Evolutionary conservation across 2,329 filamentous ascomycete genomes (phyloP), one percentile per base, ranked within the genome.

Genomic region (Hymenoscyphus scutula): DNA sequence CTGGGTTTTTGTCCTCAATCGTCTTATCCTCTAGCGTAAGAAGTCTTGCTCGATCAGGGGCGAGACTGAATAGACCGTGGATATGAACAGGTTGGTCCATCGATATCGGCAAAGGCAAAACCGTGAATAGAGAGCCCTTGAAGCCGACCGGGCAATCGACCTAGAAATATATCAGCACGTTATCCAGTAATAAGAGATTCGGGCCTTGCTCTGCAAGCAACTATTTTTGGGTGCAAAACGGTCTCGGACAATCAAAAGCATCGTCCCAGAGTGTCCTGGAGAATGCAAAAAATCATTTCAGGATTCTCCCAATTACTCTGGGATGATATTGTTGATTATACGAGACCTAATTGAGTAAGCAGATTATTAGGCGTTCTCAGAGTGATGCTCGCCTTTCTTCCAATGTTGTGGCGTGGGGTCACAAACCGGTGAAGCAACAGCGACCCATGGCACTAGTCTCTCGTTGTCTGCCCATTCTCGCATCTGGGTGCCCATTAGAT

Each of bases 21-120:
- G 59, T 67, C 41, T 62, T 59, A 32, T 72, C 71, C n/a, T 60
- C 65, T 8, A 63, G 59, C 11, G 62, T 66, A 59, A 73, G 68
- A 19, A 76, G 61, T 30, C 68, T 70, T 3, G 70, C 69, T 27
- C 75, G 70, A 61, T 76, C 74, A 0, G 74, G 72, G 0, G 73
- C 70, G 29, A 76, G 68, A 15, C 70, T 70, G 55, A 76, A 76
- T 23, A 74, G 61, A 4, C 73, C 74, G 59, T 76, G 74, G 10
- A 76, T 72, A 54, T 74, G 72, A 8, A 73, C 68, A n/a, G 74
- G 74, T 37, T 76, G 75, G 5, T 69, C 63, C 3, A 67, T 72
- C n/a, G 55, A 29, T 30, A 75, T 69, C 7, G 71, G 72, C 19
- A 76, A 62, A 10, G 72, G 74, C n/a, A 76, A 61, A 2, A 72